Conservation (phyloP, 2,329 filamentous ascomycete species). For the Alternaria sp. region DNA sequence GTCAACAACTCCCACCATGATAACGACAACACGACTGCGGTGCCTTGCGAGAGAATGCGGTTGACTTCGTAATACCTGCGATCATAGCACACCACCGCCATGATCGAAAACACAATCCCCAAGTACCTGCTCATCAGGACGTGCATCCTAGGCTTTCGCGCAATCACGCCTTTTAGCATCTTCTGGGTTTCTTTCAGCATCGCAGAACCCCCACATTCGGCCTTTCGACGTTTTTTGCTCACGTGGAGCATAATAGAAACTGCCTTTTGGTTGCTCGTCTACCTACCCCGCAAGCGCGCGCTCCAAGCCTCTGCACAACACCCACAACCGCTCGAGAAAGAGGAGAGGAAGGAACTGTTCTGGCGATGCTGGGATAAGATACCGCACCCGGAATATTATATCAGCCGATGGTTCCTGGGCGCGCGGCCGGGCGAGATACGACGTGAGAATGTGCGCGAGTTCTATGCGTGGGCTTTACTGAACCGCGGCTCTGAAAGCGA, state of each 20-base stretch:
- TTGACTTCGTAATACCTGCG: neutral
- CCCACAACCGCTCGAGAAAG: constrained; percentile 55
- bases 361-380: constrained; percentile 64
- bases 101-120: constrained; percentile 52
- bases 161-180: constrained; percentile 60
- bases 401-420: constrained; percentile 72
- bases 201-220: constrained; percentile 44
- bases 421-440: constrained; percentile 65
- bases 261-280: constrained; percentile 63
- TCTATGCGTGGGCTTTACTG: constrained; percentile 73
- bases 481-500: constrained; percentile 57
- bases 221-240: constrained; percentile 48
- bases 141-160: constrained; percentile 59
- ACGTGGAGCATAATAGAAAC: constrained; percentile 60
- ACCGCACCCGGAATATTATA: constrained; percentile 63
- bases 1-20: constrained; percentile 12
- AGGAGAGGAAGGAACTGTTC: constrained; percentile 65
- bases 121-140: constrained; percentile 58
- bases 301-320: constrained; percentile 63
- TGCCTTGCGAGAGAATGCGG: neutral
- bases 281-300: constrained; percentile 60
- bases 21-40: neutral
- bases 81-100: constrained; percentile 23
- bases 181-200: constrained; percentile 54
- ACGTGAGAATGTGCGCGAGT: constrained; percentile 73